Evolutionary conservation across 2,329 filamentous ascomycete species (phyloP).

Genomic region (Verticillium nonalfalfae): DNA sequence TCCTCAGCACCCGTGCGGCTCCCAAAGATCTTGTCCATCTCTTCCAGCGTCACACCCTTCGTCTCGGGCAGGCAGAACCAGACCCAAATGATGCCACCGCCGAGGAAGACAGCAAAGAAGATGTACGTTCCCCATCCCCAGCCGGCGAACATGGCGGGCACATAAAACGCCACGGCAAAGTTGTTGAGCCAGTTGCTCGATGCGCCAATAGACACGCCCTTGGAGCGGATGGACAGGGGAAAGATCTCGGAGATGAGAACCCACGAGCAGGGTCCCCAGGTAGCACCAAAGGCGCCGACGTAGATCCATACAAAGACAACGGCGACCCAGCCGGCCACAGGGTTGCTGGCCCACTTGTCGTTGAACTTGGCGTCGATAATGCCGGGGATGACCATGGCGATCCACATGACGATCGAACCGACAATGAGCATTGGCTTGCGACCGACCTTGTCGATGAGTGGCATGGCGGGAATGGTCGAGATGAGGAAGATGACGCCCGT

Average conservation of each 20-base stretch:
- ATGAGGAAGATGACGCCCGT: slow-evolving; percentile 50
- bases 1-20: slow-evolving; percentile 20
- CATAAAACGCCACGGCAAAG: slow-evolving; percentile 41
- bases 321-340: slow-evolving; percentile 26
- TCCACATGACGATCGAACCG: slow-evolving; percentile 27
- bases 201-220: slow-evolving; percentile 50
- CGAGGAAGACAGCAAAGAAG: slow-evolving; percentile 49
- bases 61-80: slow-evolving; percentile 54
- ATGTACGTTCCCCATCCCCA: slow-evolving; percentile 48
- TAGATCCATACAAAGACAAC: slow-evolving; percentile 22
- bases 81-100: slow-evolving; percentile 37
- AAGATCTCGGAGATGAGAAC: slow-evolving; percentile 39
- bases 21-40: slow-evolving; percentile 44
- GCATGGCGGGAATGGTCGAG: slow-evolving; percentile 25
- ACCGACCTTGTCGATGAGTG: slow-evolving; percentile 30
- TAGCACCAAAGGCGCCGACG: slow-evolving; percentile 6
- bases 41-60: slow-evolving; percentile 44
- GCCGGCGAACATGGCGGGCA: slow-evolving; percentile 47
- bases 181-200: slow-evolving; percentile 38
- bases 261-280: slow-evolving; percentile 26
- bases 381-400: slow-evolving; percentile 27
- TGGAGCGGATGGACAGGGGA: slow-evolving; percentile 51
- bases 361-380: slow-evolving; percentile 30
- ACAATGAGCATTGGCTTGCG: slow-evolving; percentile 28
- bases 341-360: slow-evolving; percentile 25